A percentile compares a stretch with the other conserved stretches of the same genome.
phyloP scores from a whole-genome alignment of 495 filamentous ascomycete species.

The Podospora pseudoanserina region DNA sequence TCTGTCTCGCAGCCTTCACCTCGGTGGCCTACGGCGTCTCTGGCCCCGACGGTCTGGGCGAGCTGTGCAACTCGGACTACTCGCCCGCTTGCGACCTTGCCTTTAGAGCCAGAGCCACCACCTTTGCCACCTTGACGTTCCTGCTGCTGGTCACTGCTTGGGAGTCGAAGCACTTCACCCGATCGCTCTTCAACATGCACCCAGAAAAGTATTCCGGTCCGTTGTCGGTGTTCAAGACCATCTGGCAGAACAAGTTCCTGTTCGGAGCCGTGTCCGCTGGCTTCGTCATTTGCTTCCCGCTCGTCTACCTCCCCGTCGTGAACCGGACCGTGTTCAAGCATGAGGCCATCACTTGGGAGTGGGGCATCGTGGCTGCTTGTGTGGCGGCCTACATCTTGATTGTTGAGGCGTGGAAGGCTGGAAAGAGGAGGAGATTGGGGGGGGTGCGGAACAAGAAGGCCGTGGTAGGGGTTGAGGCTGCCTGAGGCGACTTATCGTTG shows the following conservation, averaged over 20 bases:
- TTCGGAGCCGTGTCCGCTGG: conserved; percentile 70
- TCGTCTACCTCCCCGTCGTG: conserved; percentile 67
- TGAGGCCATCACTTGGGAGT: conserved; percentile 67
- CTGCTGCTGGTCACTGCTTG: conserved; percentile 67
- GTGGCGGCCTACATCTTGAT: conserved; percentile 56
- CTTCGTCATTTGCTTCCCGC: conserved; percentile 63
- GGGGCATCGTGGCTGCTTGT: conserved; percentile 58
- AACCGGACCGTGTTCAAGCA: conserved; percentile 72
- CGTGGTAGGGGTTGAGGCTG: neutral
- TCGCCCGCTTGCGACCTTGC: conserved; percentile 53
- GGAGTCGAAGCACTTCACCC: conserved; percentile 68
- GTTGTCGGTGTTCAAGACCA: conserved; percentile 55
- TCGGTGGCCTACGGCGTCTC: conserved; percentile 61
- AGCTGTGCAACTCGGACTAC: conserved; percentile 59
- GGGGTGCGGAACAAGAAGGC: neutral
- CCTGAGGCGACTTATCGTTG: neutral
- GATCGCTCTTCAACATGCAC: conserved; percentile 65
- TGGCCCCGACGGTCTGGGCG: conserved; percentile 61
- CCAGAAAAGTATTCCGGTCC: conserved; percentile 55
- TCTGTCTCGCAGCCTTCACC: conserved; percentile 64
- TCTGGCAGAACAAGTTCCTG: conserved; percentile 68
- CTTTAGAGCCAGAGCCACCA: conserved; percentile 72
- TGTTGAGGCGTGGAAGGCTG: conserved; percentile 64
- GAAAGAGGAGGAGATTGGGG: conserved; percentile 45
- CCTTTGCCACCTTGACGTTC: conserved; percentile 71